These are phyloP conservation scores for Trifolium dubium DNA, from an alignment of 306 rosid species.

Conservation along the genomic window DNA sequence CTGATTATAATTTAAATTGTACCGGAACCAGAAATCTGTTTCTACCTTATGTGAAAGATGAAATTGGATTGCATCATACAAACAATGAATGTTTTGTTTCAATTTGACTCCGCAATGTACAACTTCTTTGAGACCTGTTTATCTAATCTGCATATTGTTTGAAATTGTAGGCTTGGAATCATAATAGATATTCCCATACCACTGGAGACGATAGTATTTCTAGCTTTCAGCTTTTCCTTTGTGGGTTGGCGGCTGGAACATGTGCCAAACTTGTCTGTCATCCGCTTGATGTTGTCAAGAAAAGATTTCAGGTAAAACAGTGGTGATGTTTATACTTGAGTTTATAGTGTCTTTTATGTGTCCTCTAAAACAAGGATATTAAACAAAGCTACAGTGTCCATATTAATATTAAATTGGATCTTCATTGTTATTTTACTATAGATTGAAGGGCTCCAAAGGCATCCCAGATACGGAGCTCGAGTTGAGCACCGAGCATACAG, in stretches of 20 bases:
- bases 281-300: conserved; percentile 97
- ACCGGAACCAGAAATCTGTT: conserved; percentile 5
- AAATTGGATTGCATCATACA: conserved; percentile 29
- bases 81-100: conserved; percentile 27
- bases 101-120: conserved; percentile 3
- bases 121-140: conserved; percentile 18
- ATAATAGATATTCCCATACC: conserved; percentile 38
- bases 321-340: not conserved
- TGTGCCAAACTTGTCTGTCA: conserved; percentile 96
- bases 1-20: conserved; percentile 9
- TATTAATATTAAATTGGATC: conserved; percentile 13
- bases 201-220: conserved; percentile 51
- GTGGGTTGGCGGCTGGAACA: conserved; percentile 93
- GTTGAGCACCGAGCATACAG: conserved; percentile 73
- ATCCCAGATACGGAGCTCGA: conserved; percentile 89
- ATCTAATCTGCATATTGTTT: conserved; percentile 8
- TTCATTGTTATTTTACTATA: conserved; percentile 44
- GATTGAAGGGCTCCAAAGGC: conserved; percentile 91
- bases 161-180: conserved; percentile 72
- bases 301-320: conserved; percentile 85
- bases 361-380: conserved; percentile 33
- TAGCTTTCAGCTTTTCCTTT: conserved; percentile 83
- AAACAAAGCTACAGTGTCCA: conserved; percentile 20
- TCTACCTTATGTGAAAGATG: conserved; percentile 6
- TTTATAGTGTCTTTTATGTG: not conserved